Percentiles rank a stretch among this genome's conserved stretches.
These are phyloP conservation scores for Tanacetum coccineum DNA, from an alignment of 129 eudicot species.

Conservation along the genomic window DNA sequence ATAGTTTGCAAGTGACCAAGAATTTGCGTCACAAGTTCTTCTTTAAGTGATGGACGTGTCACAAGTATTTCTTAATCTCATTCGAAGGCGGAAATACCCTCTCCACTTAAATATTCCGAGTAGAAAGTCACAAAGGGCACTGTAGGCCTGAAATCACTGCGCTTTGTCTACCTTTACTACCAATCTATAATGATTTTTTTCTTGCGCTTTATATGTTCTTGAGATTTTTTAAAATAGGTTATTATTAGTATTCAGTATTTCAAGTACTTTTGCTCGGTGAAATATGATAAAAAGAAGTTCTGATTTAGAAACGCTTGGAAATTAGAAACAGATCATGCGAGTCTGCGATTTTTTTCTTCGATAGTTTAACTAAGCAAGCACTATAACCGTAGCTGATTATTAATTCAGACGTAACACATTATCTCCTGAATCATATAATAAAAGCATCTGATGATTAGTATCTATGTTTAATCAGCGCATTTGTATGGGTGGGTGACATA, in stretches of 20 bases:
- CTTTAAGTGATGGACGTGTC: too few species aligned
- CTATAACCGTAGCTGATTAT: background rate
- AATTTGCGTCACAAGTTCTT: too few species aligned
- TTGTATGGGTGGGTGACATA: constrained; percentile 25
- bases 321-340: background rate
- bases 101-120: background rate
- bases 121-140: background rate
- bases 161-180: too few species aligned
- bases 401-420: constrained; percentile 17
- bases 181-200: too few species aligned
- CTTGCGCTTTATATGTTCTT: too few species aligned
- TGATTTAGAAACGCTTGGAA: background rate
- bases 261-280: too few species aligned
- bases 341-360: constrained; percentile 12
- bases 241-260: too few species aligned
- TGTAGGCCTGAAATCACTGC: background rate
- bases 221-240: too few species aligned
- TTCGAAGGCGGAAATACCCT: background rate
- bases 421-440: background rate
- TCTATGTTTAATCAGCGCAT: background rate
- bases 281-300: too few species aligned
- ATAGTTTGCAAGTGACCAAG: too few species aligned
- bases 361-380: constrained; percentile 11
- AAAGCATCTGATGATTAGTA: constrained; percentile 11
- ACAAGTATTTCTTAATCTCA: background rate